A percentile compares a stretch with the other conserved stretches of the same genome.
phyloP scores from a whole-genome alignment of 306 rosid genomes.

The Dalbergia cochinchinensis region DNA sequence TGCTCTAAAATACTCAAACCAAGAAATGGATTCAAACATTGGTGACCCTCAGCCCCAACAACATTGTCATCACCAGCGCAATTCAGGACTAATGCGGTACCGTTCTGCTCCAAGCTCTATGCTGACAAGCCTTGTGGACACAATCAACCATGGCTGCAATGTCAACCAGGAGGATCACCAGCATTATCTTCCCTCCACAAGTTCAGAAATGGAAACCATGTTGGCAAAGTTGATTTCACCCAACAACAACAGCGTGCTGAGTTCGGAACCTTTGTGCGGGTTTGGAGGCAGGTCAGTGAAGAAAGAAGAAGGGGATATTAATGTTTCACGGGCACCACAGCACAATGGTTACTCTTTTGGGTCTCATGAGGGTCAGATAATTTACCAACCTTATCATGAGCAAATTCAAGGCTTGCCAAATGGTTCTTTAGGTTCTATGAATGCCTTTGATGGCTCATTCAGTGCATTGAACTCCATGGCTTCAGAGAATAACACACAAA shows the following conservation, averaged over 20 bases:
- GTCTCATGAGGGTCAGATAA: conserved; percentile 48
- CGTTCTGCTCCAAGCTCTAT: conserved; percentile 70
- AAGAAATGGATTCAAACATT: conserved; percentile 65
- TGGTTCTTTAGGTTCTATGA: conserved; percentile 30
- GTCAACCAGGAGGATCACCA: conserved; percentile 46
- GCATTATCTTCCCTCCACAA: conserved; percentile 52
- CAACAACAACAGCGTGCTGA: conserved; percentile 41
- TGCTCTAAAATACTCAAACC: conserved; percentile 50
- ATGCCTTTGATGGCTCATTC: conserved; percentile 53
- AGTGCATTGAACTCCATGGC: conserved; percentile 43
- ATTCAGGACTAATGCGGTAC: conserved; percentile 58
- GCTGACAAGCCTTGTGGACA: conserved; percentile 48
- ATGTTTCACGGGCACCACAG: conserved; percentile 50
- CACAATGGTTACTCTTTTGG: conserved; percentile 48
- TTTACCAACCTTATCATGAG: conserved; percentile 57
- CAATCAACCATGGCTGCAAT: conserved; percentile 35
- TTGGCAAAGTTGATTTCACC: conserved; percentile 57
- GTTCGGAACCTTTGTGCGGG: conserved; percentile 39
- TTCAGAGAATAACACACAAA: conserved; percentile 50
- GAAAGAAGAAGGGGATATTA: conserved; percentile 57
- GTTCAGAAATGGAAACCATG: conserved; percentile 70
- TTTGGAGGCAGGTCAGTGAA: conserved; percentile 55
- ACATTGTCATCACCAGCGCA: conserved; percentile 51
- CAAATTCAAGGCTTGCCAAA: conserved; percentile 49
- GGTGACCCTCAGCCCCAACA: conserved; percentile 42